Evolutionary conservation across 176 grass and related monocot species (phyloP).

Genomic region (Hyparrhenia diplandra): DNA sequence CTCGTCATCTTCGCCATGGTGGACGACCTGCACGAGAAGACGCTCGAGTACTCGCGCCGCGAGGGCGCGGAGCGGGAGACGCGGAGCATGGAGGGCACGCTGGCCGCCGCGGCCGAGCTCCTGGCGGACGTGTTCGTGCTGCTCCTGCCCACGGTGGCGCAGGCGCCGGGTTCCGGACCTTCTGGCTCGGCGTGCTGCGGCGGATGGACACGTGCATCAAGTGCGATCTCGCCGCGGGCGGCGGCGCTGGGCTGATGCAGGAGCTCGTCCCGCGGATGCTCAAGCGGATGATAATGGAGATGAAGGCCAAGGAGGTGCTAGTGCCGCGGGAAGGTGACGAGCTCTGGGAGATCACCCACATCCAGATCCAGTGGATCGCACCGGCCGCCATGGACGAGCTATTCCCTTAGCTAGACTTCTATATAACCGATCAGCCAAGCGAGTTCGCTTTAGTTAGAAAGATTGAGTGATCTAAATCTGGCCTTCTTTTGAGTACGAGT

Average conservation of each 20-base stretch:
- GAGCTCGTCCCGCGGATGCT: constrained; percentile 58
- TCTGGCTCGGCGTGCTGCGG: constrained; percentile 84
- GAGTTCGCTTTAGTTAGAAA: not conserved
- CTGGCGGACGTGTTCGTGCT: constrained; percentile 63
- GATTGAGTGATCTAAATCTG: no score
- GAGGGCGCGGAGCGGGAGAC: constrained; percentile 72
- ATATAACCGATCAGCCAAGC: not conserved
- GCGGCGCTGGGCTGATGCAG: constrained; percentile 56
- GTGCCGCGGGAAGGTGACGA: constrained; percentile 58
- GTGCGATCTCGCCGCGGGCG: constrained; percentile 42
- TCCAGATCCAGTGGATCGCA: constrained; percentile 94
- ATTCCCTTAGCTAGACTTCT: constrained; percentile 47
- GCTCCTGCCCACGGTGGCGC: constrained; percentile 55
- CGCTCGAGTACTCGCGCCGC: constrained; percentile 78
- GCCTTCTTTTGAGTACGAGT: no score
- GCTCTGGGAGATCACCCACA: constrained; percentile 89
- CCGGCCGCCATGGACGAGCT: constrained; percentile 79
- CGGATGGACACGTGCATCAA: constrained; percentile 95
- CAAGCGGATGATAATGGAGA: constrained; percentile 81
- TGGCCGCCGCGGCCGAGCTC: constrained; percentile 52
- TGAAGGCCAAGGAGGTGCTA: constrained; percentile 81
- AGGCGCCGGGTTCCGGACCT: constrained; percentile 69
- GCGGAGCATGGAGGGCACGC: constrained; percentile 77
- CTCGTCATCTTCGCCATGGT: constrained; percentile 85
- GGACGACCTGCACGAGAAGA: constrained; percentile 91